Conservation (phyloP, 345 rosid genomes). For the Moricandia moricandioides region DNA sequence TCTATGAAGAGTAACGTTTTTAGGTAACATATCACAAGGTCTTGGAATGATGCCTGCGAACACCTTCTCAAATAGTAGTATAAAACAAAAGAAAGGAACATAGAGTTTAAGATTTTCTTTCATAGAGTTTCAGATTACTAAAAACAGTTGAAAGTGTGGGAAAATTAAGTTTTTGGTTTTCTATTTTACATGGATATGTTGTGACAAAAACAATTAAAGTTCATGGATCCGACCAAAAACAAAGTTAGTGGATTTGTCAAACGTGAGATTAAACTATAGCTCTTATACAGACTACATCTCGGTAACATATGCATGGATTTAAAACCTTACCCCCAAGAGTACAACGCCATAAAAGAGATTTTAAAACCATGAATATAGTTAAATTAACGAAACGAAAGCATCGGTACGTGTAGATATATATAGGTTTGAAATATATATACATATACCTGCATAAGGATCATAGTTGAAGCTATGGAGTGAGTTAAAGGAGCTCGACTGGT, state of each 20-base stretch:
- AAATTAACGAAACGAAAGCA: not conserved
- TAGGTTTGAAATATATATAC: not conserved
- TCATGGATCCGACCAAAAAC: not conserved
- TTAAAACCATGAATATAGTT: not conserved
- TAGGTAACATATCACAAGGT: constrained; percentile 20
- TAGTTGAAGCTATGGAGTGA: constrained; percentile 57
- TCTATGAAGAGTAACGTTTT: constrained; percentile 3
- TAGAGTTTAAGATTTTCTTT: not conserved
- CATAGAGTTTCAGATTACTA: not conserved
- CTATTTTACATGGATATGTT: not conserved
- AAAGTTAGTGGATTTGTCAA: not conserved
- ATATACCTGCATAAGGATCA: constrained; percentile 67
- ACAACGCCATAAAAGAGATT: not conserved
- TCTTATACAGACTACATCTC: not conserved
- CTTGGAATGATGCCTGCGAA: constrained; percentile 13
- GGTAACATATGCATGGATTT: not conserved
- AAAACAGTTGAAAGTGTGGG: not conserved
- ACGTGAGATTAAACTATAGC: not conserved
- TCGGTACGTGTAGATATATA: not conserved
- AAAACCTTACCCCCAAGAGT: not conserved
- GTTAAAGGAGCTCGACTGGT: constrained; percentile 46
- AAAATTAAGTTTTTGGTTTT: not conserved
- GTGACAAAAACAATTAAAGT: not conserved
- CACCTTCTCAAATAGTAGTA: not conserved
- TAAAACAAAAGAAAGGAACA: not conserved